Evolutionary conservation across 441 rosid species (phyloP).

Genomic region (Kokia cookei): DNA sequence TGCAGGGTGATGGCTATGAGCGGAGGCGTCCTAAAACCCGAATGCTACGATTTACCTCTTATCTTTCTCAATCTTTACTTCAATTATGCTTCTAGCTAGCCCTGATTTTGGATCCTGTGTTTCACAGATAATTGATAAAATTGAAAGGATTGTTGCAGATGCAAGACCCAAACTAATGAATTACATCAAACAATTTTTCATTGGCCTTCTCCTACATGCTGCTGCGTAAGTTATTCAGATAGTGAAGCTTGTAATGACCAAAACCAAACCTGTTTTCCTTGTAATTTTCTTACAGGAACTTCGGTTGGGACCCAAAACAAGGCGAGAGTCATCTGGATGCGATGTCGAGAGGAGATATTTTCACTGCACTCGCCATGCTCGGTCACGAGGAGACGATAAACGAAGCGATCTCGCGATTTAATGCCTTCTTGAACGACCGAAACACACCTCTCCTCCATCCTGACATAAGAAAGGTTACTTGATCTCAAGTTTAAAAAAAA

Average conservation of each 20-base stretch:
- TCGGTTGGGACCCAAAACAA: constrained; percentile 87
- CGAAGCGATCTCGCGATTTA: constrained; percentile 66
- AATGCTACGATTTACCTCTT: neutral
- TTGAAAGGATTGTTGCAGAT: constrained; percentile 68
- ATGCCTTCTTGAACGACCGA: constrained; percentile 64
- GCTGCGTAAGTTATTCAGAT: constrained; percentile 55
- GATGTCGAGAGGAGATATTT: constrained; percentile 83
- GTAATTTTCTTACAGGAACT: constrained; percentile 42
- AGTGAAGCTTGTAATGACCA: neutral
- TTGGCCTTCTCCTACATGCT: constrained; percentile 47
- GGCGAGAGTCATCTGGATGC: constrained; percentile 91
- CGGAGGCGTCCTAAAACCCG: neutral
- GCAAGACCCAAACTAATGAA: constrained; percentile 54
- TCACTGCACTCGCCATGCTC: constrained; percentile 64
- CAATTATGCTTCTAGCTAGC: neutral
- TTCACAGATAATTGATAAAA: constrained; percentile 63
- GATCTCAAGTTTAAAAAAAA: neutral
- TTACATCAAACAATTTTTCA: constrained; percentile 50
- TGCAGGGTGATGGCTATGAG: neutral
- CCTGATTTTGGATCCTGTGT: constrained; percentile 18
- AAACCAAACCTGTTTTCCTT: neutral
- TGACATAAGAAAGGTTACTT: constrained; percentile 55
- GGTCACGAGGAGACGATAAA: constrained; percentile 66
- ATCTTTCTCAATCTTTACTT: neutral
- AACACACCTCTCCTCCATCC: constrained; percentile 73